phyloP scores from a whole-genome alignment of 202 grass and related monocot species.

The Setaria italica region DNA sequence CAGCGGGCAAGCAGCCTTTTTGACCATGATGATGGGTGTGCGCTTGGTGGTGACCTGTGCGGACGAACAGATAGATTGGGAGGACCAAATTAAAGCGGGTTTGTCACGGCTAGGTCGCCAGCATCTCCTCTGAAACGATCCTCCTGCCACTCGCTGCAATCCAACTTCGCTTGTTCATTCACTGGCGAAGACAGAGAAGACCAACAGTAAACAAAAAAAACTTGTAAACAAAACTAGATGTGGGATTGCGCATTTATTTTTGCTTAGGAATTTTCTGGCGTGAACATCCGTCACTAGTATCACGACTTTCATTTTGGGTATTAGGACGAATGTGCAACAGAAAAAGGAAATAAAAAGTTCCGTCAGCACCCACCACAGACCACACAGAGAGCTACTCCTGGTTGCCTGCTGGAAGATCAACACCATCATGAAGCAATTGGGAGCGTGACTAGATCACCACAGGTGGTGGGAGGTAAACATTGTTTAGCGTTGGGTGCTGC shows the following conservation, averaged over 20 bases:
- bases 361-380: too few species aligned
- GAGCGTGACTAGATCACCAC: conserved; percentile 26
- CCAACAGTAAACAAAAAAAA: too few species aligned
- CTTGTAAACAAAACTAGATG: too few species aligned
- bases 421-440: conserved; percentile 9
- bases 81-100: neutral
- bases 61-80: neutral
- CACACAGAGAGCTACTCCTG: too few species aligned
- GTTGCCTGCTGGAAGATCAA: neutral
- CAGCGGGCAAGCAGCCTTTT: conserved; percentile 32
- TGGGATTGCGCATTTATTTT: too few species aligned
- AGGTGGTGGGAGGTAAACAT: neutral
- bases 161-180: neutral
- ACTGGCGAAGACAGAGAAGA: neutral
- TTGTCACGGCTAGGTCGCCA: conserved; percentile 54
- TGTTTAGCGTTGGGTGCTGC: conserved; percentile 3
- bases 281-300: too few species aligned
- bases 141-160: neutral
- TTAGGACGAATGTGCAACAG: too few species aligned
- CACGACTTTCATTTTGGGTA: too few species aligned
- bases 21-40: conserved; percentile 30
- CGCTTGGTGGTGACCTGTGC: conserved; percentile 18
- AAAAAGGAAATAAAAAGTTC: too few species aligned
- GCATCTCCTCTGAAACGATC: conserved; percentile 32
- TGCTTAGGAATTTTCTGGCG: too few species aligned